These are phyloP conservation scores for Xylaria cubensis DNA, from an alignment of 495 filamentous ascomycete species.

Conservation along the genomic window DNA sequence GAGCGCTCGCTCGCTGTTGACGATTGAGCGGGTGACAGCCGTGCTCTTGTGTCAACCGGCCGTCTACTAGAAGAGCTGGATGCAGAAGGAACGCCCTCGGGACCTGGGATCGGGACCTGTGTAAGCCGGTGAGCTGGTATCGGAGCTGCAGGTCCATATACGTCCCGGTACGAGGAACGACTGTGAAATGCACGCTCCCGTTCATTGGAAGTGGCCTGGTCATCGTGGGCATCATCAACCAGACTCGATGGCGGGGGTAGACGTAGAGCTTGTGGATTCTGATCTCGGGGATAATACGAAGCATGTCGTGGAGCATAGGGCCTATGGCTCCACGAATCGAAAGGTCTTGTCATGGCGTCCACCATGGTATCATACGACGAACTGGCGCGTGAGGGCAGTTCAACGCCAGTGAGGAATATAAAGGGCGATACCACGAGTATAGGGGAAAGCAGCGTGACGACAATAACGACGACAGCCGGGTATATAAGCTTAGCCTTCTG, in stretches of 20 bases:
- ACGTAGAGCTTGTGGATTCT: constrained; percentile 38
- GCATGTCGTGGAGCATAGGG: constrained; percentile 48
- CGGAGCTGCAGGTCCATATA: constrained; percentile 29
- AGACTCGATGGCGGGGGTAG: constrained; percentile 40
- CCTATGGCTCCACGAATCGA: constrained; percentile 48
- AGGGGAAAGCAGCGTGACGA: not conserved
- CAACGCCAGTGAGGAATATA: constrained; percentile 45
- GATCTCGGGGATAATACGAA: constrained; percentile 49
- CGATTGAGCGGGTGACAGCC: constrained; percentile 44
- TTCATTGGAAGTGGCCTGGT: constrained; percentile 31
- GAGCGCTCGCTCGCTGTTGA: constrained; percentile 47
- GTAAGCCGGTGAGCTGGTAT: constrained; percentile 34
- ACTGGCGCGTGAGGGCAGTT: constrained; percentile 45
- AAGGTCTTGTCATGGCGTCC: constrained; percentile 56
- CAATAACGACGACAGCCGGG: not conserved
- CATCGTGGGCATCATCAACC: constrained; percentile 31
- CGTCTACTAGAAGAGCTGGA: constrained; percentile 36
- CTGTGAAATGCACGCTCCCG: constrained; percentile 32
- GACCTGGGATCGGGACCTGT: constrained; percentile 39
- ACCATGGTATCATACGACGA: constrained; percentile 53
- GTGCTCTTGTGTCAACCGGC: constrained; percentile 38
- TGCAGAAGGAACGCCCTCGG: constrained; percentile 37
- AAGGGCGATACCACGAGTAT: constrained; percentile 16
- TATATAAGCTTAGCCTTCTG: not conserved
- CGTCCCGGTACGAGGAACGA: constrained; percentile 31